These are phyloP conservation scores for Zalaria obscura DNA, from an alignment of 2,329 filamentous ascomycete species.

Conservation along the genomic window DNA sequence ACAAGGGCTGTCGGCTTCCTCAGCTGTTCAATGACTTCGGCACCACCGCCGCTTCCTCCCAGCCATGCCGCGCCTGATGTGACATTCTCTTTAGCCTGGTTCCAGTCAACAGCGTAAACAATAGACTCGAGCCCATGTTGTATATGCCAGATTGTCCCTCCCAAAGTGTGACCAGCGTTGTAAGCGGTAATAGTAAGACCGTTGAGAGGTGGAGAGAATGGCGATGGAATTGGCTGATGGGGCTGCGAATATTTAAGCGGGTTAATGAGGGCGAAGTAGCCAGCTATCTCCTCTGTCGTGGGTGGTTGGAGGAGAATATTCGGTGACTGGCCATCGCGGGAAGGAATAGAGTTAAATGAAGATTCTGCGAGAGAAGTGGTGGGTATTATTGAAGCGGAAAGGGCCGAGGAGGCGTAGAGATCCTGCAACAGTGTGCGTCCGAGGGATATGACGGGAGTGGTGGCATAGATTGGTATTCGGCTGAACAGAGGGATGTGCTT, in stretches of 20 bases:
- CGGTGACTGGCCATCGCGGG: slow-evolving; percentile 27
- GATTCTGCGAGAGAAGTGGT: slow-evolving; percentile 57
- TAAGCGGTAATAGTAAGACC: slow-evolving; percentile 92
- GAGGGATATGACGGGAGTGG: slow-evolving; percentile 80
- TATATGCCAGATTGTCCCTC: slow-evolving; percentile 97
- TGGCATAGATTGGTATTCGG: slow-evolving; percentile 88
- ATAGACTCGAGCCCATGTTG: slow-evolving; percentile 94
- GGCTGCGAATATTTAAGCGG: slow-evolving; percentile 94
- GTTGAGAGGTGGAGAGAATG: slow-evolving; percentile 77
- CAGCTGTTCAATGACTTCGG: slow-evolving; percentile 85
- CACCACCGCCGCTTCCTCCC: slow-evolving; percentile 66
- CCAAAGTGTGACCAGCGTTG: slow-evolving; percentile 87
- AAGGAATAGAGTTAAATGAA: slow-evolving; percentile 37
- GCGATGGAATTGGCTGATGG: slow-evolving; percentile 74
- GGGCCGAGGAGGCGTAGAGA: slow-evolving; percentile 75
- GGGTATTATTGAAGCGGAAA: slow-evolving; percentile 75
- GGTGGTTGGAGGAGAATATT: slow-evolving; percentile 54
- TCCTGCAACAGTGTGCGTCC: slow-evolving; percentile 85
- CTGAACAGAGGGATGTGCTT: slow-evolving; percentile 88
- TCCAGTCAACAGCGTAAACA: slow-evolving; percentile 96
- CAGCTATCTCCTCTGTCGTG: slow-evolving; percentile 74
- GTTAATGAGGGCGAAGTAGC: slow-evolving; percentile 82
- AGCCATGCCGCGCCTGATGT: slow-evolving; percentile 89
- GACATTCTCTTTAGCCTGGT: slow-evolving; percentile 91
- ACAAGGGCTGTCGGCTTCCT: slow-evolving; percentile 87